Conservation (phyloP, 1,284 basidiomycete genomes). For the Puccinia polysora region DNA sequence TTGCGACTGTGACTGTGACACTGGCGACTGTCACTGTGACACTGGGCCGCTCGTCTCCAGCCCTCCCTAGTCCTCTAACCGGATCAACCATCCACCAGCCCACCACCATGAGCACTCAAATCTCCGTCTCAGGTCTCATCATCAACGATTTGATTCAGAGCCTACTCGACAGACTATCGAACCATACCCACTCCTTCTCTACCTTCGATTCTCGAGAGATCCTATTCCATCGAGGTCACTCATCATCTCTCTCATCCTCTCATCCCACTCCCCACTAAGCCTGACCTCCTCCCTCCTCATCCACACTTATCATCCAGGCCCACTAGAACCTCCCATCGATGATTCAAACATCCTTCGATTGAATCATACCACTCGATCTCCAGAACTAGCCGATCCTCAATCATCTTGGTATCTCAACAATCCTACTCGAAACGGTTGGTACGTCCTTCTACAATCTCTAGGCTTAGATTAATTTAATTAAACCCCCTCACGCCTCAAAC, state of each 20-base stretch:
- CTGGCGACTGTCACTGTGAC: too few relatives aligned
- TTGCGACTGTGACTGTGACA: too few relatives aligned
- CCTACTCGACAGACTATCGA: slow-evolving; percentile 30
- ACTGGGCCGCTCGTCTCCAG: too few relatives aligned
- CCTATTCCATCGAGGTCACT: slow-evolving; percentile 28
- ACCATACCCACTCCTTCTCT: slow-evolving; percentile 26
- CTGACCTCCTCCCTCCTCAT: not conserved
- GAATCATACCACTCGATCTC: slow-evolving; percentile 29
- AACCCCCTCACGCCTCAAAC: not conserved
- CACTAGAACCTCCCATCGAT: slow-evolving; percentile 13
- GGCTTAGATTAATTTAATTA: not conserved
- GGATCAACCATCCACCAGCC: too few relatives aligned
- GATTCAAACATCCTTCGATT: slow-evolving; percentile 23
- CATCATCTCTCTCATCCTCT: not conserved
- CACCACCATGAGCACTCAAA: slow-evolving; percentile 29
- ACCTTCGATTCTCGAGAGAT: slow-evolving; percentile 19
- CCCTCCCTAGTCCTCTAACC: too few relatives aligned
- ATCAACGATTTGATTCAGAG: slow-evolving; percentile 7
- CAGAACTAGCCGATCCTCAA: not conserved
- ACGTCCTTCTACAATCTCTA: not conserved
- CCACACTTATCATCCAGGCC: not conserved
- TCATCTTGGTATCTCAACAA: slow-evolving; percentile 2
- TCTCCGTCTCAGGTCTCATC: slow-evolving; percentile 16
- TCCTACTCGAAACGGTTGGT: slow-evolving; percentile 36
- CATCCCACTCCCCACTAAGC: not conserved